Conservation (phyloP, 768 basidiomycete species). For the Strobilomyces dryophilus region DNA sequence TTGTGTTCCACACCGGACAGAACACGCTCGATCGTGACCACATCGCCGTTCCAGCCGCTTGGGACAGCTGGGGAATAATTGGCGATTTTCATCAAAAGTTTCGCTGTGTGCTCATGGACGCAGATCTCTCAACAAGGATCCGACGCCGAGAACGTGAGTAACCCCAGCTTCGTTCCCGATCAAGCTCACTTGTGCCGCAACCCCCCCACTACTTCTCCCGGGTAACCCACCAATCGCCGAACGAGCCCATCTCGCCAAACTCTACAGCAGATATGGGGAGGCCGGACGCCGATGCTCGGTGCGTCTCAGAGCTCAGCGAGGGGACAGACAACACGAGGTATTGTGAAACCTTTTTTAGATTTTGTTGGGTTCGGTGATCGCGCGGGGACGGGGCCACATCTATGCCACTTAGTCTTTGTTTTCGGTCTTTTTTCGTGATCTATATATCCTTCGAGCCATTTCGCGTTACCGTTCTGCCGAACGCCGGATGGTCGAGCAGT, state of each 20-base stretch:
- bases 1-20: constrained; percentile 83
- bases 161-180: constrained; percentile 60
- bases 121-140: constrained; percentile 52
- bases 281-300: constrained; percentile 50
- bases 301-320: constrained; percentile 41
- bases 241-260: constrained; percentile 84
- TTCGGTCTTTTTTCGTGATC: too few species aligned
- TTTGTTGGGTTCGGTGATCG: constrained; percentile 67
- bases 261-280: constrained; percentile 93
- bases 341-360: constrained; percentile 87
- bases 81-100: constrained; percentile 15
- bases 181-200: constrained; percentile 37
- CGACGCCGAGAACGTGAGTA: constrained; percentile 38
- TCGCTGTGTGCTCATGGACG: constrained; percentile 23
- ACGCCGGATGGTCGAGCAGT: too few species aligned
- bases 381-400: constrained; percentile 31
- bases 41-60: constrained; percentile 89
- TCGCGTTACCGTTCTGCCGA: too few species aligned
- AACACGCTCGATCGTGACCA: constrained; percentile 92
- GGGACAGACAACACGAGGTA: constrained; percentile 76
- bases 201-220: constrained; percentile 66
- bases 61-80: constrained; percentile 99
- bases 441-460: too few species aligned
- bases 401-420: too few species aligned
- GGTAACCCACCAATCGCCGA: constrained; percentile 84